Evolutionary conservation across 495 filamentous ascomycete genomes (phyloP).

Genomic region (Penicillium mononematosum): DNA sequence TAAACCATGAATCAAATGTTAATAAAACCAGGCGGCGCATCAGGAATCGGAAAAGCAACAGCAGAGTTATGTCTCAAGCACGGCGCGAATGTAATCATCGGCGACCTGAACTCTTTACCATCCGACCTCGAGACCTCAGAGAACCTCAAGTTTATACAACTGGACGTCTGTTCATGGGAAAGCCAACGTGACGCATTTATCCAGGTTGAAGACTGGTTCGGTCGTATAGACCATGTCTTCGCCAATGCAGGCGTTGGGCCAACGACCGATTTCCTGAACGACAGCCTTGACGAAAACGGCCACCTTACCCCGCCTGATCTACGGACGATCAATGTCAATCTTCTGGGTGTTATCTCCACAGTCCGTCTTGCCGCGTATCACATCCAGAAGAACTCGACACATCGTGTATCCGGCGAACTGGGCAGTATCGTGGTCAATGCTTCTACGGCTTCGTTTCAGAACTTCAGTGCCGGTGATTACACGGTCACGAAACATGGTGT

Average conservation of each 20-base stretch:
- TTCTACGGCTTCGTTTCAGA: slow-evolving; percentile 41
- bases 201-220: slow-evolving; percentile 34
- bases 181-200: slow-evolving; percentile 42
- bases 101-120: slow-evolving; percentile 36
- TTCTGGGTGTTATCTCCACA: slow-evolving; percentile 44
- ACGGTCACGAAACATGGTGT: slow-evolving; percentile 42
- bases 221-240: slow-evolving; percentile 51
- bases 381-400: slow-evolving; percentile 25
- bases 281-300: slow-evolving; percentile 40
- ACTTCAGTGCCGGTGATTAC: slow-evolving; percentile 39
- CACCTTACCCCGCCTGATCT: slow-evolving; percentile 42
- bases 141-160: slow-evolving; percentile 30
- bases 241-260: slow-evolving; percentile 50
- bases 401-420: slow-evolving; percentile 18
- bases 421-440: slow-evolving; percentile 41
- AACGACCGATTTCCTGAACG: slow-evolving; percentile 37
- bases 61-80: slow-evolving; percentile 43
- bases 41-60: slow-evolving; percentile 51
- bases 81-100: slow-evolving; percentile 46
- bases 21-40: slow-evolving; percentile 40
- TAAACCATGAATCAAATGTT: neutral
- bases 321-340: slow-evolving; percentile 43
- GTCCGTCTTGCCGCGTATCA: slow-evolving; percentile 38
- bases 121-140: slow-evolving; percentile 24
- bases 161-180: slow-evolving; percentile 45